These are phyloP conservation scores for Phytophthora foliorum DNA, from an alignment of 352 stramenopile species.

Conservation along the genomic window DNA sequence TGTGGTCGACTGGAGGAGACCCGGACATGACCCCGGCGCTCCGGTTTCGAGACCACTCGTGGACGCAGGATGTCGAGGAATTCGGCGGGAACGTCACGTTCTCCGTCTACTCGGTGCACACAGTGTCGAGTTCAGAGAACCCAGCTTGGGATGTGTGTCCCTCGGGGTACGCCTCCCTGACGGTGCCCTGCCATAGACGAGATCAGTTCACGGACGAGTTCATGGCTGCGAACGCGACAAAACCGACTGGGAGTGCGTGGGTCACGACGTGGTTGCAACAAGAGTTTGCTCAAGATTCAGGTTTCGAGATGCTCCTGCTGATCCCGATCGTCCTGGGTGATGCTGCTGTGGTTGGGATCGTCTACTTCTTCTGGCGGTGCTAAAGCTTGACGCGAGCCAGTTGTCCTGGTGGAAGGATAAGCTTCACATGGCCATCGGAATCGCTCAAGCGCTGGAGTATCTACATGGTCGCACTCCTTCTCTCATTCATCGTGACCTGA, in stretches of 20 bases:
- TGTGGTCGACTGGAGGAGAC: slow-evolving; percentile 40
- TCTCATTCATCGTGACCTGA: slow-evolving; percentile 45
- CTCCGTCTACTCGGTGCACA: slow-evolving; percentile 37
- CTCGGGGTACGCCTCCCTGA: slow-evolving; percentile 26
- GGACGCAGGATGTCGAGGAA: slow-evolving; percentile 24
- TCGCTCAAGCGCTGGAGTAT: slow-evolving; percentile 43
- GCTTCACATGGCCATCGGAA: slow-evolving; percentile 32
- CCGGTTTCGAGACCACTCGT: slow-evolving; percentile 32
- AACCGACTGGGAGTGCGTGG: slow-evolving; percentile 21
- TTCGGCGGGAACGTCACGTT: slow-evolving; percentile 29
- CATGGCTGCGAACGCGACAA: slow-evolving; percentile 25
- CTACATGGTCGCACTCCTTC: slow-evolving; percentile 30
- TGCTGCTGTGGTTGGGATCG: background rate
- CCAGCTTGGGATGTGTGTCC: slow-evolving; percentile 32
- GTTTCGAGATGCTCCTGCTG: slow-evolving; percentile 15
- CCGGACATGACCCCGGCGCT: slow-evolving; percentile 20
- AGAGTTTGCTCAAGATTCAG: slow-evolving; percentile 15
- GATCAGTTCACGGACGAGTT: slow-evolving; percentile 19
- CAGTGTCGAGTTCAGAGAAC: slow-evolving; percentile 12
- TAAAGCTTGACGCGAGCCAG: slow-evolving; percentile 36
- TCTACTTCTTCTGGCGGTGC: slow-evolving; percentile 22
- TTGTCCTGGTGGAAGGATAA: slow-evolving; percentile 47
- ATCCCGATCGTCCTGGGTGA: slow-evolving; percentile 22
- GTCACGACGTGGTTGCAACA: slow-evolving; percentile 32
- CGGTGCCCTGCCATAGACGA: slow-evolving; percentile 23